Conservation (phyloP, 2,329 filamentous ascomycete species). For the Venturia carpophila region DNA sequence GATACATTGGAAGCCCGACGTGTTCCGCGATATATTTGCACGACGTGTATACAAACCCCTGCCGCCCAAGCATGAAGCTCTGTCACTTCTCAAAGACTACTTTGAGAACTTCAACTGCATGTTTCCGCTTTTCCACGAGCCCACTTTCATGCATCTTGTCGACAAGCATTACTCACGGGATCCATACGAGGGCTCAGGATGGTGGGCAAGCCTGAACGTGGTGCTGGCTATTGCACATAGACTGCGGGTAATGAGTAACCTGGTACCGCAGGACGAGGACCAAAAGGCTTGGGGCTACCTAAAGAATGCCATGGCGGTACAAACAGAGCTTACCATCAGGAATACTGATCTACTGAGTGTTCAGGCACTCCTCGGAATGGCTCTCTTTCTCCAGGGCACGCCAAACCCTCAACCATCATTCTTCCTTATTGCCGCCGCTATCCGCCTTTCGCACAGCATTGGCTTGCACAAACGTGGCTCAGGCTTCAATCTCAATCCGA, state of each 20-base stretch:
- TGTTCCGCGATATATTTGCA: conserved; percentile 87
- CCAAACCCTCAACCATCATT: conserved; percentile 94
- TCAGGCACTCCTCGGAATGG: conserved; percentile 87
- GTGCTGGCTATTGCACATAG: conserved; percentile 89
- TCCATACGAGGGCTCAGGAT: conserved; percentile 89
- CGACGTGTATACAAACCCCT: conserved; percentile 75
- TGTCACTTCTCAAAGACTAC: conserved; percentile 84
- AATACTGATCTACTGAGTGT: conserved; percentile 94
- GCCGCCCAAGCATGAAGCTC: conserved; percentile 76
- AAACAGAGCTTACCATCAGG: conserved; percentile 87
- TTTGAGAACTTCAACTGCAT: conserved; percentile 99
- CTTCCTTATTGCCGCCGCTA: conserved; percentile 81
- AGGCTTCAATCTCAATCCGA: conserved; percentile 84
- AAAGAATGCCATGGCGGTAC: conserved; percentile 92
- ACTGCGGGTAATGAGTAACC: conserved; percentile 88
- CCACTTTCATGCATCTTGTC: conserved; percentile 96
- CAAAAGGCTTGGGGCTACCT: conserved; percentile 91
- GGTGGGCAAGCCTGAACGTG: conserved; percentile 97
- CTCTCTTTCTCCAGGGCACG: conserved; percentile 89
- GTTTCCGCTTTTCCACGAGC: conserved; percentile 94
- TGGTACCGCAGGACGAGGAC: conserved; percentile 84
- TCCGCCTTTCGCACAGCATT: conserved; percentile 85
- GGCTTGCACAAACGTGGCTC: conserved; percentile 90
- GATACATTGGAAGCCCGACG: conserved; percentile 97
- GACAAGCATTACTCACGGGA: conserved; percentile 89